Evolutionary conservation across 495 filamentous ascomycete species (phyloP), one percentile per base, ranked within the genome.

Genomic region (Aspergillus steynii): DNA sequence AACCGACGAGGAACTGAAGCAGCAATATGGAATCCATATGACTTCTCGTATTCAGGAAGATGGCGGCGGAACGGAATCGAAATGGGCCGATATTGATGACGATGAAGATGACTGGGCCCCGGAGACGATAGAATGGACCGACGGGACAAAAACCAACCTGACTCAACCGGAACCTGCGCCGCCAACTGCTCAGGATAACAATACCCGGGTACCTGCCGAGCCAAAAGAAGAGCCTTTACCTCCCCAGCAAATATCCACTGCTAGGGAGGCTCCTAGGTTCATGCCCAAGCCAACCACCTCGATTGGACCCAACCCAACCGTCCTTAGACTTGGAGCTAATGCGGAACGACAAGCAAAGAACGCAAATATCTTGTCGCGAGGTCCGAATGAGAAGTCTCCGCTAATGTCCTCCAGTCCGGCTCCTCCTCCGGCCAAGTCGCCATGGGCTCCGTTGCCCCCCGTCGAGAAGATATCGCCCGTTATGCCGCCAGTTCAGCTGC

Each of bases 101-200:
- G 95, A 99, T 64, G 93, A 97, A 70, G 95, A 98, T 58, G 93
- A 98, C 70, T 99, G 95, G 95, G 92, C 90, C 3, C 96, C 95
- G 0, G 93, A 98, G 63, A 88, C 90, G 6, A 96, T 98, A 61
- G 92, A 96, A 63, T 99, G 95, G 95, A 92, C 89, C 64, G 95
- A 99, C 73, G 94, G 93, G 34, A 98, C 93, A 14, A 97, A 98
- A 77, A 91, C 93, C 57, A 89, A 86, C 45, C 81, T 96, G 8
- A 86, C 88, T 14, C 85, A 89, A 49, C 70, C 80, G 34, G 73
- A 77, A 32, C 63, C 67, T 60, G 46, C 62, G 9, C 65, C 72
- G 20, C 37, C 68, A 14, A 68, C 76, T n/a, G 60, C 56, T 26
- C 65, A 69, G 47, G 59, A 52, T 20, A 20, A 20, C 20, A 20